Percentiles rank a stretch among this genome's conserved stretches.
Evolutionary conservation across 768 basidiomycete genomes (phyloP).

Genomic region (Pholiota conissans): DNA sequence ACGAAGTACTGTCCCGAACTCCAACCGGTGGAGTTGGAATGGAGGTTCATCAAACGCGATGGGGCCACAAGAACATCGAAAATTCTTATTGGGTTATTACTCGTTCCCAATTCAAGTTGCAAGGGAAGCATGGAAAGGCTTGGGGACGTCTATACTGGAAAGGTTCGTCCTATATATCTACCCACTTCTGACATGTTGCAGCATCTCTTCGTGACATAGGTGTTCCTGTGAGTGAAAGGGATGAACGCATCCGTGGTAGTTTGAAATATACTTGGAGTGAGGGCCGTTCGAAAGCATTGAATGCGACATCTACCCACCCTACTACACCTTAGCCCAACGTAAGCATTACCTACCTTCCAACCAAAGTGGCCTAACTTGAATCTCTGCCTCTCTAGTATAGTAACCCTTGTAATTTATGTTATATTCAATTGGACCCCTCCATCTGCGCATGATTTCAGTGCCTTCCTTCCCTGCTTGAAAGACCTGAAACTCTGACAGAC

Average conservation of each 20-base stretch:
- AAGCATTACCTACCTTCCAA: background rate
- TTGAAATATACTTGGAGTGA: constrained; percentile 76
- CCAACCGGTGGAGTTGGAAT: constrained; percentile 69
- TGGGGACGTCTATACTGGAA: constrained; percentile 83
- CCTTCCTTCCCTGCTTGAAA: background rate
- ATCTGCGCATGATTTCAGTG: background rate
- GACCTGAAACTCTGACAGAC: too few relatives aligned
- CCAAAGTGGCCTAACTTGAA: background rate
- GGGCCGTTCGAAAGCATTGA: constrained; percentile 43
- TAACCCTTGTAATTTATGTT: background rate
- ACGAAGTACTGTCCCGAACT: constrained; percentile 68
- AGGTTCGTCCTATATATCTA: constrained; percentile 46
- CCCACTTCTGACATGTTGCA: too few relatives aligned
- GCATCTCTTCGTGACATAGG: constrained; percentile 38
- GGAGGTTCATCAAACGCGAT: constrained; percentile 70
- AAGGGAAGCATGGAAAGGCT: constrained; percentile 76
- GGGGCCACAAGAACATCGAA: constrained; percentile 65
- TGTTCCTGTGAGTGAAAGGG: constrained; percentile 54
- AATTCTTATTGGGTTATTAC: constrained; percentile 79
- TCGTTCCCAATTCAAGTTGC: constrained; percentile 65
- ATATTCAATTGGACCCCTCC: background rate
- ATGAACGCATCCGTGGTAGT: constrained; percentile 66
- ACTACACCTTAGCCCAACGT: constrained; percentile 12
- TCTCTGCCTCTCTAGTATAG: background rate
- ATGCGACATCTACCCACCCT: background rate